Evolutionary conservation across 306 rosid species (phyloP).

Genomic region (Vachellia collinsii): DNA sequence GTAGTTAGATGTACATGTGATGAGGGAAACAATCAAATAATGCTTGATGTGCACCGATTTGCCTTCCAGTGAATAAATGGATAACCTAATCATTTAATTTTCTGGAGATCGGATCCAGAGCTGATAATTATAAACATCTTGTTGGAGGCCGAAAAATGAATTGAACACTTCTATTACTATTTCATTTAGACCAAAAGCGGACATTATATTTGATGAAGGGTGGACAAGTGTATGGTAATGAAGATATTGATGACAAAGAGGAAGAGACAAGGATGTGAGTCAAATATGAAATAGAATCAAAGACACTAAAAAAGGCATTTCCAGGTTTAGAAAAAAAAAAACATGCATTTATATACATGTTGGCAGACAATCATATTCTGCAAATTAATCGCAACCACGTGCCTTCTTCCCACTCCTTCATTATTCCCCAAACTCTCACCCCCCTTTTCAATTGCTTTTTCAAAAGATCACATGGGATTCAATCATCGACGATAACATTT

Average conservation of each 20-base stretch:
- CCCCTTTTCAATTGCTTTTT: neutral
- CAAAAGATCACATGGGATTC: neutral
- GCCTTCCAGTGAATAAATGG: neutral
- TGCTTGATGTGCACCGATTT: neutral
- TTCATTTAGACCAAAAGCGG: neutral
- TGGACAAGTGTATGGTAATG: neutral
- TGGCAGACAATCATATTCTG: conserved; percentile 36
- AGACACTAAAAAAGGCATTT: neutral
- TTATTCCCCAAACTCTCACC: conserved; percentile 18
- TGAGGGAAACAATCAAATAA: neutral
- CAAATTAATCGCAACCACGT: conserved; percentile 10
- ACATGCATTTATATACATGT: neutral
- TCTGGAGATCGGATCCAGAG: neutral
- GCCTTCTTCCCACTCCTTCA: conserved; percentile 32
- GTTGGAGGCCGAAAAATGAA: neutral
- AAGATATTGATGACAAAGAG: neutral
- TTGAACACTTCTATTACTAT: neutral
- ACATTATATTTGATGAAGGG: neutral
- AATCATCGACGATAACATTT: neutral
- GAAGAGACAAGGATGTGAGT: conserved; percentile 5
- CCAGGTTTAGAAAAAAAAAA: neutral
- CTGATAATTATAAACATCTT: neutral
- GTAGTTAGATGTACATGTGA: neutral
- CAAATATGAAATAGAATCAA: neutral
- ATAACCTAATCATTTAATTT: neutral